Conservation (phyloP, 2,329 filamentous ascomycete genomes). For the Aspergillus puulaauensis region DNA sequence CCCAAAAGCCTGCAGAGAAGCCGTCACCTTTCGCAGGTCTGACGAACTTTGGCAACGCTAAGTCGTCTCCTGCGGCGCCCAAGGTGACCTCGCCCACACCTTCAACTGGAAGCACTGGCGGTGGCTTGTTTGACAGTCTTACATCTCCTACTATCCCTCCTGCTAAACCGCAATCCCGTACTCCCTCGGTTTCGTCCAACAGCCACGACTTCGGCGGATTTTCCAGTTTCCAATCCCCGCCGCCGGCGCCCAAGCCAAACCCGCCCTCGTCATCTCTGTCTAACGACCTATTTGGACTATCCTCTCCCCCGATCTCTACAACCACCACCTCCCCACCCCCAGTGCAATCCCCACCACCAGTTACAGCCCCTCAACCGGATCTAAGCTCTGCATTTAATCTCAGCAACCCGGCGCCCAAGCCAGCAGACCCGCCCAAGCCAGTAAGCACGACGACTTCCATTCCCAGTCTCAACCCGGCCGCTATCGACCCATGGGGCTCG, state of each 20-base stretch:
- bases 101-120: conserved; percentile 67
- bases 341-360: conserved; percentile 26
- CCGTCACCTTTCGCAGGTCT: conserved; percentile 65
- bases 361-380: conserved; percentile 38
- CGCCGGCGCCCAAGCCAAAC: conserved; percentile 44
- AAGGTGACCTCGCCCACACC: conserved; percentile 51
- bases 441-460: conserved; percentile 40
- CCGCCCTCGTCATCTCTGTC: conserved; percentile 55
- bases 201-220: conserved; percentile 65
- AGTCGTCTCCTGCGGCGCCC: conserved; percentile 45
- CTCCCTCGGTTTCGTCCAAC: conserved; percentile 55
- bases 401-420: conserved; percentile 41
- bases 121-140: conserved; percentile 75
- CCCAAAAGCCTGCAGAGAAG: conserved; percentile 47
- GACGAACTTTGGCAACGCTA: conserved; percentile 52
- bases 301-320: conserved; percentile 45
- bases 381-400: conserved; percentile 79
- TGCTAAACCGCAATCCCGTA: conserved; percentile 42
- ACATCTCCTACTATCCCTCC: conserved; percentile 62
- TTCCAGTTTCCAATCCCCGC: conserved; percentile 55
- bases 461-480: conserved; percentile 36
- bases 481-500: conserved; percentile 77
- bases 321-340: conserved; percentile 47
- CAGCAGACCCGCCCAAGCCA: conserved; percentile 44
- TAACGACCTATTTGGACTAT: conserved; percentile 75